Percentiles rank a stretch among this genome's conserved stretches.
These are phyloP conservation scores for Phaffomyces thermotolerans DNA, from an alignment of 805 yeast genomes.

Conservation along the genomic window DNA sequence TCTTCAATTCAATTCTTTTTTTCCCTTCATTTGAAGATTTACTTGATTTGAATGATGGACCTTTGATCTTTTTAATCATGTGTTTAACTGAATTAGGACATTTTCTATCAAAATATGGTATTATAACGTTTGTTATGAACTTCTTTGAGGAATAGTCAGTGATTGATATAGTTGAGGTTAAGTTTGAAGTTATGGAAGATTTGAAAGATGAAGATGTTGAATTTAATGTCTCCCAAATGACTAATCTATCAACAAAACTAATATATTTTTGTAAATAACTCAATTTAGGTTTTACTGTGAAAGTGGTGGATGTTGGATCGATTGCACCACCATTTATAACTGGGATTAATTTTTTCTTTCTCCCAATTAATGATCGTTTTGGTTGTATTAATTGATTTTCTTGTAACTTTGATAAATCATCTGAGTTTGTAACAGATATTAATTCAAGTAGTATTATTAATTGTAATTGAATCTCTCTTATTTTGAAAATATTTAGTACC, in stretches of 20 bases:
- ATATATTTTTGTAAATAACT: conserved; percentile 31
- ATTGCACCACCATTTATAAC: conserved; percentile 39
- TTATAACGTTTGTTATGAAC: conserved; percentile 43
- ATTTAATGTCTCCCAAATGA: conserved; percentile 43
- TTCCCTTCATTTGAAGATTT: neutral
- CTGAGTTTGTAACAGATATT: conserved; percentile 28
- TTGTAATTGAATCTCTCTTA: conserved; percentile 52
- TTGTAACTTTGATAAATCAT: conserved; percentile 30
- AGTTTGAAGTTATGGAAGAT: conserved; percentile 1
- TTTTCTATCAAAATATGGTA: conserved; percentile 45
- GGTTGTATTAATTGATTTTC: conserved; percentile 5
- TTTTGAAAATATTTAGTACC: conserved; percentile 35
- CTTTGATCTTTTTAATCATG: conserved; percentile 41
- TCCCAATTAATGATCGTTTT: conserved; percentile 26
- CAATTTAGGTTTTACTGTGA: neutral
- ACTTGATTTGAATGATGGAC: conserved; percentile 23
- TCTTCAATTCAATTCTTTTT: conserved; percentile 1
- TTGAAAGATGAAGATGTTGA: conserved; percentile 3
- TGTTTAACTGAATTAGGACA: conserved; percentile 41
- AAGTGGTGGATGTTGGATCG: neutral
- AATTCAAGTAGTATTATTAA: conserved; percentile 41
- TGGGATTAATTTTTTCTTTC: conserved; percentile 22
- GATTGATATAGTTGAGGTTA: conserved; percentile 25
- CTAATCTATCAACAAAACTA: conserved; percentile 43
- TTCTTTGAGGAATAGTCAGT: conserved; percentile 37